Conservation (phyloP, 2,329 filamentous ascomycete species). For the Xylaria digitata region DNA sequence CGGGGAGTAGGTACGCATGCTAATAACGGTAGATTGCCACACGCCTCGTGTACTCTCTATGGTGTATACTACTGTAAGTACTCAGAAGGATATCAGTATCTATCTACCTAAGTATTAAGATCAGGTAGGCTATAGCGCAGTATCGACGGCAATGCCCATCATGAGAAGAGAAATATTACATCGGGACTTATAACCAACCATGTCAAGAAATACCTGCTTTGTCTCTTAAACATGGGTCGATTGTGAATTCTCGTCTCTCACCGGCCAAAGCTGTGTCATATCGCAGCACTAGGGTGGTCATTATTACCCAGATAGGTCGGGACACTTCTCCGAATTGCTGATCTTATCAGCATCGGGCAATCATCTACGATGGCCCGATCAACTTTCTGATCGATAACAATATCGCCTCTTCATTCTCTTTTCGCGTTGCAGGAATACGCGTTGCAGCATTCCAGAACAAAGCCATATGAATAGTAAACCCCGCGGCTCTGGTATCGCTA, state of each 20-base stretch:
- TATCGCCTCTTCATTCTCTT: constrained; percentile 6
- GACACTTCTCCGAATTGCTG: neutral
- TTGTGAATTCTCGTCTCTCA: constrained; percentile 3
- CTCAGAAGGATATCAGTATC: neutral
- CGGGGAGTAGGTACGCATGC: neutral
- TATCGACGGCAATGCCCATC: neutral
- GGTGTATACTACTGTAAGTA: neutral
- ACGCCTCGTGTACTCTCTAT: neutral
- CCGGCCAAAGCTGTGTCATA: neutral
- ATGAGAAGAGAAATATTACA: neutral
- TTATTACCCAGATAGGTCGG: neutral
- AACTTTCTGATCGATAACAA: neutral
- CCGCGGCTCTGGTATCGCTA: no score
- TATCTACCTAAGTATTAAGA: no score
- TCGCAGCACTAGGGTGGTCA: neutral
- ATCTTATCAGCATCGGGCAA: constrained; percentile 12
- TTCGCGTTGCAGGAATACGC: no score
- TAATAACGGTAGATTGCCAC: constrained; percentile 4
- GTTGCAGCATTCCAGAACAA: no score
- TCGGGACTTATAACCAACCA: constrained; percentile 25
- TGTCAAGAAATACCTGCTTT: constrained; percentile 1
- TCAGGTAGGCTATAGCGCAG: neutral
- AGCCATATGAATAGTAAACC: no score
- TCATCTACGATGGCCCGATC: constrained; percentile 6
- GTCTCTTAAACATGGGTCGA: neutral